phyloP scores from a whole-genome alignment of 306 rosid species.

The Quercus dentata region DNA sequence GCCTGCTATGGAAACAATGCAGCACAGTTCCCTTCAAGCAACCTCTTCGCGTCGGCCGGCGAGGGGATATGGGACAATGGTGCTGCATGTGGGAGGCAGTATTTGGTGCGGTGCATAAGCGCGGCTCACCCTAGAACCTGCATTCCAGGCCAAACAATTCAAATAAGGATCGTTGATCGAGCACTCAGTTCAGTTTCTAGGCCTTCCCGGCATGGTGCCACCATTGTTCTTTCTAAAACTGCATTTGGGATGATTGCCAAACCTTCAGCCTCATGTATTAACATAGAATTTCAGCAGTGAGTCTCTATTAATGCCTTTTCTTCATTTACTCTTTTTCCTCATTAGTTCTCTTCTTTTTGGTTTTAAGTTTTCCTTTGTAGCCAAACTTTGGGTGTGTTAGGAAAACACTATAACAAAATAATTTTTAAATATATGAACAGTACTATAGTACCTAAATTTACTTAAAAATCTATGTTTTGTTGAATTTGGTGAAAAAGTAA shows the following conservation, averaged over 20 bases:
- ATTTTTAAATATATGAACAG: no score
- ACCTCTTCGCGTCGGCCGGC: slow-evolving; percentile 70
- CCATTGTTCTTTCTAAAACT: slow-evolving; percentile 55
- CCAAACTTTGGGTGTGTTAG: no score
- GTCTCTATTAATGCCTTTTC: slow-evolving; percentile 4
- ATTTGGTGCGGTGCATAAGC: slow-evolving; percentile 68
- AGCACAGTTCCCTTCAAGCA: slow-evolving; percentile 48
- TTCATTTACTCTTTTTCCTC: neutral
- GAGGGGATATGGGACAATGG: slow-evolving; percentile 94
- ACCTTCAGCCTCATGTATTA: slow-evolving; percentile 32
- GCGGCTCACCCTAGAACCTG: slow-evolving; percentile 44
- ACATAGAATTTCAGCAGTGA: slow-evolving; percentile 67
- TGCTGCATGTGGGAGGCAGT: slow-evolving; percentile 76
- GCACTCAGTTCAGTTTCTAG: slow-evolving; percentile 39
- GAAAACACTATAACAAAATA: no score
- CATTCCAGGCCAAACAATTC: slow-evolving; percentile 44
- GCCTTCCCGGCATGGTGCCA: slow-evolving; percentile 30
- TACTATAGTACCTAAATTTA: no score
- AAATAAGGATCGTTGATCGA: slow-evolving; percentile 66
- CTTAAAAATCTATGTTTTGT: no score
- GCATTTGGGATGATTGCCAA: slow-evolving; percentile 61
- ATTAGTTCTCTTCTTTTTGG: neutral
- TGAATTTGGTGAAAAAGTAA: no score
- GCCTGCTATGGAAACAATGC: slow-evolving; percentile 45
- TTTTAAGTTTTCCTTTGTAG: neutral